These are phyloP conservation scores for Clitoria ternatea DNA, from an alignment of 306 rosid genomes.

Conservation along the genomic window DNA sequence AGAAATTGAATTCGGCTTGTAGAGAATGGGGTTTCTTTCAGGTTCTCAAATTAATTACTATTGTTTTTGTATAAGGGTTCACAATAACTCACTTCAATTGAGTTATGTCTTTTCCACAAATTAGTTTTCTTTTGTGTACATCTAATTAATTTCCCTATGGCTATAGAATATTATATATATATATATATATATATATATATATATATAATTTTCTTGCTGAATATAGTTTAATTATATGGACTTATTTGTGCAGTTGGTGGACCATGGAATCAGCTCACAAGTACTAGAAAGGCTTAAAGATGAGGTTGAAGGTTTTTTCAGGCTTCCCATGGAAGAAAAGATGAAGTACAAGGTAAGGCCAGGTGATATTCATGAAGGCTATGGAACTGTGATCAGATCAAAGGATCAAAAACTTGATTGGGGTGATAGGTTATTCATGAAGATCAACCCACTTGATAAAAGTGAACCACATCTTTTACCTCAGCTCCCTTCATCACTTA, in stretches of 20 bases:
- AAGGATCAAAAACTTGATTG: conserved; percentile 54
- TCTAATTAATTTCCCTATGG: no score
- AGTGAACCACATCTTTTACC: conserved; percentile 57
- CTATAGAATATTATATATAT: no score
- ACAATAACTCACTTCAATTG: no score
- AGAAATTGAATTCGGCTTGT: conserved; percentile 53
- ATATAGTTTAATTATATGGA: no score
- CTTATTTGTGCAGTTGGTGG: conserved; percentile 44
- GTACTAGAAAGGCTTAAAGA: conserved; percentile 34
- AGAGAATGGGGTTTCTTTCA: conserved; percentile 67
- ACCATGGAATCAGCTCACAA: conserved; percentile 48
- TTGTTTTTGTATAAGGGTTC: no score
- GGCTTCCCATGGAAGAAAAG: conserved; percentile 50
- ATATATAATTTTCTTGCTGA: no score
- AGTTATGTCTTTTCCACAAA: no score
- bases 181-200: not conserved
- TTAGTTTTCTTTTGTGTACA: no score
- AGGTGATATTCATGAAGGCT: conserved; percentile 69
- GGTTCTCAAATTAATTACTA: conserved; percentile 20
- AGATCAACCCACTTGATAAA: conserved; percentile 36
- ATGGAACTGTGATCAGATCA: conserved; percentile 37
- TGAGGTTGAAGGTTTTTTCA: conserved; percentile 53
- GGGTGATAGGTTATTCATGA: conserved; percentile 55
- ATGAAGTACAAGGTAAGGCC: conserved; percentile 38
- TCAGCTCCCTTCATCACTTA: conserved; percentile 43